Evolutionary conservation across 2,329 filamentous ascomycete species (phyloP).

Genomic region (Alternaria panax): DNA sequence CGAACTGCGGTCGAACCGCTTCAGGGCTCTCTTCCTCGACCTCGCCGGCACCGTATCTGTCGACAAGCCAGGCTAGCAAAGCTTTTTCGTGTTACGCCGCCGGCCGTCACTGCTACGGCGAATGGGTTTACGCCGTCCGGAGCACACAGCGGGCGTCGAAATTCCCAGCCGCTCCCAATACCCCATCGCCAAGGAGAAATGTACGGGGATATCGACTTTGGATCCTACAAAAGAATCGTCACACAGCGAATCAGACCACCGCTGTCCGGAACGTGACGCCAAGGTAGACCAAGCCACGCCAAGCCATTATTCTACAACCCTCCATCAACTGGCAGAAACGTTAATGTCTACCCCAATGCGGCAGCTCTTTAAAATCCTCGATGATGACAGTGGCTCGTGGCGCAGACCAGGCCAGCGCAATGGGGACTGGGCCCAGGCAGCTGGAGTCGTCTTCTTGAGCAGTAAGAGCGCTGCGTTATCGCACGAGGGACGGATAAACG

Average conservation of each 20-base stretch:
- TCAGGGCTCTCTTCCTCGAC: not conserved
- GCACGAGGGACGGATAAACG: constrained; percentile 38
- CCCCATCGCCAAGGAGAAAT: constrained; percentile 24
- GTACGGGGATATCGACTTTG: constrained; percentile 7
- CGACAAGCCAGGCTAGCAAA: constrained; percentile 1
- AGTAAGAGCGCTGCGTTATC: constrained; percentile 39
- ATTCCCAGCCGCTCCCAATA: constrained; percentile 9
- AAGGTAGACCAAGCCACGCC: constrained; percentile 17
- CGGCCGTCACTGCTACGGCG: constrained; percentile 4
- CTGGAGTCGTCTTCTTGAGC: constrained; percentile 33
- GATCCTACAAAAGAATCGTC: not conserved
- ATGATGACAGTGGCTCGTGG: constrained; percentile 32
- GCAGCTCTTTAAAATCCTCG: constrained; percentile 31
- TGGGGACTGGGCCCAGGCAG: constrained; percentile 26
- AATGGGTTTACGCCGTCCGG: constrained; percentile 10
- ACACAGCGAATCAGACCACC: constrained; percentile 26
- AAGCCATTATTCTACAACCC: constrained; percentile 7
- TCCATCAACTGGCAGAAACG: constrained; percentile 18
- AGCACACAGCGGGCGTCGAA: constrained; percentile 20
- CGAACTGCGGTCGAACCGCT: not conserved
- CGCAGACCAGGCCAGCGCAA: constrained; percentile 29
- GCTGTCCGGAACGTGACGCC: constrained; percentile 32
- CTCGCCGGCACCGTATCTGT: constrained; percentile 8
- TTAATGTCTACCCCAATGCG: constrained; percentile 28
- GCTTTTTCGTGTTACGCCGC: constrained; percentile 1